Percentiles rank a stretch among this genome's conserved stretches.
These are phyloP conservation scores for Tolypocladium album DNA, from an alignment of 2,329 filamentous ascomycete species.

Conservation along the genomic window DNA sequence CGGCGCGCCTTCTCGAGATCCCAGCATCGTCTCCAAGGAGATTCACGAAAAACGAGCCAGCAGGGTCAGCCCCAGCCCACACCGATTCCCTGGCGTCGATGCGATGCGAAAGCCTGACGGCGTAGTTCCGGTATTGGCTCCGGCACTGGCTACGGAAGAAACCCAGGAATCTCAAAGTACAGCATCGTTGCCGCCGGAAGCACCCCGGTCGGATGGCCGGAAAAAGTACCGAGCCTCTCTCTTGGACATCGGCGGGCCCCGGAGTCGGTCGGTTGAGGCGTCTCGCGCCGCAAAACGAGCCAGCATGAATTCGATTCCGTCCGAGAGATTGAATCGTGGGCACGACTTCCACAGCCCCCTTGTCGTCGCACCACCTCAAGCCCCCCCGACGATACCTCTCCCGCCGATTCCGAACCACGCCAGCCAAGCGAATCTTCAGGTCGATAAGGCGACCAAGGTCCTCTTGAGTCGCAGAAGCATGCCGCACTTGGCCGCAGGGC, in stretches of 20 bases:
- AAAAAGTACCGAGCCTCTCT: constrained; percentile 2
- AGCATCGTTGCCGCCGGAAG: neutral
- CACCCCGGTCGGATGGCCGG: neutral
- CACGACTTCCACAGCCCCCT: constrained; percentile 7
- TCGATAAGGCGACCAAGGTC: constrained; percentile 10
- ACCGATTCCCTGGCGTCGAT: constrained; percentile 15
- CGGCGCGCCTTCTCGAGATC: constrained; percentile 10
- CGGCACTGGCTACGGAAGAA: neutral
- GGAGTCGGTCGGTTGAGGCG: constrained; percentile 3
- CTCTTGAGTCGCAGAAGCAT: constrained; percentile 34
- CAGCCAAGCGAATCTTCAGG: constrained; percentile 11
- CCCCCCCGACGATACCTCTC: constrained; percentile 17
- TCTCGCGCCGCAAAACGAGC: constrained; percentile 14
- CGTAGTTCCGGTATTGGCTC: neutral
- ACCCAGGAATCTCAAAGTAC: neutral
- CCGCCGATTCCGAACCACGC: constrained; percentile 18
- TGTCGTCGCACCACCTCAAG: constrained; percentile 10
- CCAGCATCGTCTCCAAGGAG: constrained; percentile 8
- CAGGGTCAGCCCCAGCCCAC: constrained; percentile 9
- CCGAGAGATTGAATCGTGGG: constrained; percentile 11
- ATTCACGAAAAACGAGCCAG: constrained; percentile 11
- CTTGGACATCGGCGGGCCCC: neutral
- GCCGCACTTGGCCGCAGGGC: constrained; percentile 36
- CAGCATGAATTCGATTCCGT: constrained; percentile 17
- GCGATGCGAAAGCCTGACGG: constrained; percentile 17